Base-by-base conservation (phyloP, 2,329 filamentous ascomycete genomes). In the Arthroderma uncinatum region DNA sequence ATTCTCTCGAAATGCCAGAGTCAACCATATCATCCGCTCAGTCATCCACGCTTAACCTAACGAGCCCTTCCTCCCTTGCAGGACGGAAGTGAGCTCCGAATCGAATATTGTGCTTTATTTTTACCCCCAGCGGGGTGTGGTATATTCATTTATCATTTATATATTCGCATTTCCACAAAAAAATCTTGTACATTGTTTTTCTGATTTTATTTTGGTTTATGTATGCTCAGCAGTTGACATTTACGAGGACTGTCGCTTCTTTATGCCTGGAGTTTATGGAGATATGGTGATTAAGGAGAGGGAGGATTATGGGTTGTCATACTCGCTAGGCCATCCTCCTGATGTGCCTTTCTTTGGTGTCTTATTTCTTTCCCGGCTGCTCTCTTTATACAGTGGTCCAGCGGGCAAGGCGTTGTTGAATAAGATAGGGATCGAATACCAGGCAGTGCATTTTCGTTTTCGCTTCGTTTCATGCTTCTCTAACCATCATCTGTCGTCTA, bases 201-300 rank as follows among this genome's bases (percentile, higher is more conserved):
- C n/a, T 16, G 47, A 50, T 33, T 33, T 50, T 4, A 5, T 48
- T 33, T 19, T 19, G 23, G n/a, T 50, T 33, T 16, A 50, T 50
- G 47, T 50, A 50, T 50, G 25, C 47, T 33, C 28, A 33, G 47
- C 25, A 19, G 16, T 25, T 50, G 14, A 7, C 12, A 25, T 33
- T 50, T 14, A 50, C 9, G 23, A 14, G 47, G 25, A 16, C 25
- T 34, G 25, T 50, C 12, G 23, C n/a, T 25, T 30, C 28, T 50
- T n/a, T 8, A 33, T 19, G 47, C n/a, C 8, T 50, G 47, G 47
- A 50, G 47, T 50, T 50, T 50, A 50, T 9, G 47, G 47, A 30
- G n/a, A 33, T 50, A 50, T 9, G 47, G 47, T n/a, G n/a, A 33
- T 50, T n/a, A 33, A 50, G 21, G 47, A 50, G 14, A 50, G 47